Conservation (phyloP, 2,329 filamentous ascomycete species). For the Rutstroemia sydowiana region DNA sequence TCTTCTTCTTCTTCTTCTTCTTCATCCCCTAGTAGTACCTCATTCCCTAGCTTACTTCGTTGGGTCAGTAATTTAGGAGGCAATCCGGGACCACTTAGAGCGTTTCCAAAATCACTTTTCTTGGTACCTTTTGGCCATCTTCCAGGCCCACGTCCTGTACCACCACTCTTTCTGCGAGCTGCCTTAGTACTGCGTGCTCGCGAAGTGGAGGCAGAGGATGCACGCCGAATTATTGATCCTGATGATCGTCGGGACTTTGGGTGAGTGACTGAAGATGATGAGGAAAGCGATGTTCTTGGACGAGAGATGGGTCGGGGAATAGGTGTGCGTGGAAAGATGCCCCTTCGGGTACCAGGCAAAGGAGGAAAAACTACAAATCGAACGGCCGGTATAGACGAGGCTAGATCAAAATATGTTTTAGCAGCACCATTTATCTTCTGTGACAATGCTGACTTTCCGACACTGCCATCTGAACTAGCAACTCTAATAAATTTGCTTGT, state of each 20-base stretch:
- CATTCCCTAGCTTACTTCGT: conserved; percentile 27
- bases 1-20: conserved; percentile 20
- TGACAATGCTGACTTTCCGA: conserved; percentile 14
- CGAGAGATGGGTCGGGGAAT: conserved; percentile 17
- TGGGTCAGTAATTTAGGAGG: conserved; percentile 40
- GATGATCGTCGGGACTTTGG: conserved; percentile 14
- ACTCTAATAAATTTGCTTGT: conserved; percentile 15
- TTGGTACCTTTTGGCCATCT: conserved; percentile 63
- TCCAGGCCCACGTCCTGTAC: conserved; percentile 57
- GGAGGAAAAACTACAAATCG: conserved; percentile 76
- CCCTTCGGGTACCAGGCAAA: conserved; percentile 42
- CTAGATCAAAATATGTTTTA: conserved; percentile 26
- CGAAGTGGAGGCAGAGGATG: conserved; percentile 15
- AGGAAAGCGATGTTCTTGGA: not conserved
- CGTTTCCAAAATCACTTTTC: conserved; percentile 61
- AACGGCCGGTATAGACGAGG: conserved; percentile 51
- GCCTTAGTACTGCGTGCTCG: conserved; percentile 30
- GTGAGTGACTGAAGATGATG: conserved; percentile 13
- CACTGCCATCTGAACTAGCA: conserved; percentile 15
- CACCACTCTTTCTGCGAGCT: conserved; percentile 49
- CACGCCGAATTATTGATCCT: conserved; percentile 7
- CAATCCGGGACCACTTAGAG: conserved; percentile 56
- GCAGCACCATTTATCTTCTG: conserved; percentile 21
- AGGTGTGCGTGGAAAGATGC: conserved; percentile 30
- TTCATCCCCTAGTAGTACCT: conserved; percentile 28